Base-by-base conservation (phyloP, 2,329 filamentous ascomycete genomes). In the Sclerotinia minor region DNA sequence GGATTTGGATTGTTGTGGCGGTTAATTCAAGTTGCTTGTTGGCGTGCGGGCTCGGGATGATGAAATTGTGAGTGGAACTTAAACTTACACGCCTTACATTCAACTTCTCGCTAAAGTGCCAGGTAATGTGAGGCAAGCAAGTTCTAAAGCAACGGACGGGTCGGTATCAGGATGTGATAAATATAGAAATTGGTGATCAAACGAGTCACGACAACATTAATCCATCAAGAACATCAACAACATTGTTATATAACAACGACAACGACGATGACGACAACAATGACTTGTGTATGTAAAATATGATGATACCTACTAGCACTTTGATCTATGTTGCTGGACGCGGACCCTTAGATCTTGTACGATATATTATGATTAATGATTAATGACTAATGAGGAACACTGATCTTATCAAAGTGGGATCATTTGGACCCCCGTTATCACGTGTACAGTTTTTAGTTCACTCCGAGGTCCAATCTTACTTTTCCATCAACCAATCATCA, bases 51-150 rank as follows among this genome's bases (percentile, higher is more conserved):
- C 44, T 67, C 64, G 63, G 64, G 64, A 67, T 67, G 64, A 67
- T 67, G 64, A 67, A 67, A 61, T 67, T 61, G 49, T 67, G 19
- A 61, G 64, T 67, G 64, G 64, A 67, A 61, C 64, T 60, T 19
- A 24, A 38, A 49, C 21, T 61, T 41, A 44, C 47, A 67, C 55
- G 45, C 64, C 64, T 53, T 60, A 61, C 35, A 53, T 61, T 53
- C 21, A 24, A 61, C 13, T 32, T 53, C 55, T 67, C 64, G 64
- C 64, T 53, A 61, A 67, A 61, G 26, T 44, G 49, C 19, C 54
- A 60, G 15, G 17, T 55, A 47, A 41, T 49, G 49, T 44, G 38
- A 58, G 52, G 52, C 41, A 58, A 26, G n/a, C 41, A 45, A 45
- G 63, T 24, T 65, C 1, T 8, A 11, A n/a, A n/a, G n/a, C n/a